Evolutionary conservation across 495 filamentous ascomycete species (phyloP).

Genomic region (Corynascus novoguineensis): DNA sequence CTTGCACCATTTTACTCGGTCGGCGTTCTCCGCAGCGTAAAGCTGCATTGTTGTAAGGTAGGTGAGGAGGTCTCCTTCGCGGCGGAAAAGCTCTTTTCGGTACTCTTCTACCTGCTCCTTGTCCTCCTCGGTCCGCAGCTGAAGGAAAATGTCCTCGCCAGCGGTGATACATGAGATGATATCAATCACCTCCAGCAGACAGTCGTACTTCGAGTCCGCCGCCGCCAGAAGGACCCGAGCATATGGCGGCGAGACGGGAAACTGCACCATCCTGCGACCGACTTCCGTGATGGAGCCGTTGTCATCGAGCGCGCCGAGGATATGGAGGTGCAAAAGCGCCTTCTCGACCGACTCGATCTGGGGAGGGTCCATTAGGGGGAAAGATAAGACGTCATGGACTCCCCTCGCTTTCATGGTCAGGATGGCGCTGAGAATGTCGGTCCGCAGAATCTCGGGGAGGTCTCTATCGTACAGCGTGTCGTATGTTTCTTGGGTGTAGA

Average conservation of each 20-base stretch:
- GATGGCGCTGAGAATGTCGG: slow-evolving; percentile 78
- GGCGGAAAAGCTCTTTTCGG: slow-evolving; percentile 65
- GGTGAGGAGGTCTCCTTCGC: slow-evolving; percentile 88
- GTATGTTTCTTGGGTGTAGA: slow-evolving; percentile 84
- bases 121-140: slow-evolving; percentile 72
- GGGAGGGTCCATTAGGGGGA: slow-evolving; percentile 81
- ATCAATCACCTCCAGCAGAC: slow-evolving; percentile 80
- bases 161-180: slow-evolving; percentile 84
- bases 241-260: slow-evolving; percentile 77
- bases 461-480: slow-evolving; percentile 62
- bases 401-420: slow-evolving; percentile 93
- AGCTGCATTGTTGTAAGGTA: slow-evolving; percentile 75
- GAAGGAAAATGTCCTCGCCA: slow-evolving; percentile 78
- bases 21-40: slow-evolving; percentile 67
- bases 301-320: slow-evolving; percentile 70
- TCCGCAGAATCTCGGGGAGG: slow-evolving; percentile 83
- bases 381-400: slow-evolving; percentile 71
- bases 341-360: slow-evolving; percentile 72
- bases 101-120: slow-evolving; percentile 68
- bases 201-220: slow-evolving; percentile 59
- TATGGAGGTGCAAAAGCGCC: slow-evolving; percentile 72
- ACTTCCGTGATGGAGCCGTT: slow-evolving; percentile 65
- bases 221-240: slow-evolving; percentile 81
- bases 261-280: slow-evolving; percentile 69
- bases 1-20: slow-evolving; percentile 74